Evolutionary conservation across 805 yeast genomes (phyloP), one percentile per base, ranked within the genome.

Genomic region (Candida boidinii): DNA sequence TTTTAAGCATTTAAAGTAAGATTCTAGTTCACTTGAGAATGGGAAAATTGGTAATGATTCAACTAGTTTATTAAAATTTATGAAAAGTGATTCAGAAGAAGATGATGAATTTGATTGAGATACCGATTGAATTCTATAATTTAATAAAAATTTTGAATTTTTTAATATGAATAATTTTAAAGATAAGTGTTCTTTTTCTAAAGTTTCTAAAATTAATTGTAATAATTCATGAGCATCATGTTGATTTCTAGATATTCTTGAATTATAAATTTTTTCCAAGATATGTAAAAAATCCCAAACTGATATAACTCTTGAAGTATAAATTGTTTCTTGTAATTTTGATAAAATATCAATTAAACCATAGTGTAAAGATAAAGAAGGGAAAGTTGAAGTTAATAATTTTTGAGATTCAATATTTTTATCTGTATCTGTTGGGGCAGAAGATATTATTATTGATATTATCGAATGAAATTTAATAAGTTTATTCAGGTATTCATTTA

Each of bases 181-280:
- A 28, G 56, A 58, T 8, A 60, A 45, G 42, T 71, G 66, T 49
- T 90, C 96, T 34, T 66, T 68, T 31, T 80, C 76, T 31, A 92
- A 60, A 0, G 90, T 78, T 46, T 88, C 95, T 16, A 90, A 59
- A 15, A 88, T 66, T 33, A 85, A 57, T 51, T 86, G 95, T 20
- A 90, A 70, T 41, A 92, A 65, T 49, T 90, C 98, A 46, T 92
- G 96, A 0, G 97, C 96, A 59, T 90, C 98, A 49, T 90, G 95
- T 54, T 92, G 98, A 29, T 73, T 73, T 23, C 81, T 62, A 2
- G 94, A 78, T 18, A 92, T 78, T 42, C 73, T 75, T 4, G 88
- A 77, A 35, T 76, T 71, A 57, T 79, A 82, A 12, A 82, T 76
- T 8, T 54, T 55, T 48, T 90, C 97, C 31, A 92, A 57, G 9